These are phyloP conservation scores for Wickerhamomyces alni DNA, from an alignment of 805 yeast species.

Conservation along the genomic window DNA sequence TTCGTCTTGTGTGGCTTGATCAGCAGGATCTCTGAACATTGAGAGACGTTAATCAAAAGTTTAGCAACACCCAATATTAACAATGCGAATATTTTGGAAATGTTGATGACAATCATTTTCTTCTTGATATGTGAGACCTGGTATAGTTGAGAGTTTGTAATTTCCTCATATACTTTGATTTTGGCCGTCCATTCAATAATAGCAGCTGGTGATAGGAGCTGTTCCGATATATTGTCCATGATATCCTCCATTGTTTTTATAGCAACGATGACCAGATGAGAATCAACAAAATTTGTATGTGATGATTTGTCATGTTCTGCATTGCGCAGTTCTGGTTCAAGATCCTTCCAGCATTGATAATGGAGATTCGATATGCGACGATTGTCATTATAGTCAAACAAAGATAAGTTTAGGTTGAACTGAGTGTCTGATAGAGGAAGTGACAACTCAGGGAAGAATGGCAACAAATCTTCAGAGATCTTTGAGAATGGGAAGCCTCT, in stretches of 20 bases:
- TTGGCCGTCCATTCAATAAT: constrained; percentile 21
- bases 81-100: constrained; percentile 27
- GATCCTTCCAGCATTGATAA: constrained; percentile 13
- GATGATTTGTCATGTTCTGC: constrained; percentile 4
- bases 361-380: constrained; percentile 7
- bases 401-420: constrained; percentile 15
- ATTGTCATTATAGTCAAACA: constrained; percentile 15
- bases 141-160: constrained; percentile 14
- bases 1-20: constrained; percentile 30
- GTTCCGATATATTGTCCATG: constrained; percentile 27
- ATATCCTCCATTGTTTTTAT: constrained; percentile 28
- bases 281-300: constrained; percentile 18
- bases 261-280: constrained; percentile 25
- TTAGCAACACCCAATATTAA: constrained; percentile 26
- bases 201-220: constrained; percentile 20
- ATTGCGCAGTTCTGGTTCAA: constrained; percentile 11
- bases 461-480: constrained; percentile 15
- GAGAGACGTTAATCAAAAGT: constrained; percentile 24
- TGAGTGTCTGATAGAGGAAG: constrained; percentile 26
- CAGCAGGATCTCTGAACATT: constrained; percentile 28
- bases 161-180: constrained; percentile 17
- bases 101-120: constrained; percentile 29
- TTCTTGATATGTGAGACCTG: constrained; percentile 22
- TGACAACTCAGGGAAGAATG: constrained; percentile 27
- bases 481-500: constrained; percentile 30